These are phyloP conservation scores for Dalbergia cultrata DNA, from an alignment of 306 rosid species.

Conservation along the genomic window DNA sequence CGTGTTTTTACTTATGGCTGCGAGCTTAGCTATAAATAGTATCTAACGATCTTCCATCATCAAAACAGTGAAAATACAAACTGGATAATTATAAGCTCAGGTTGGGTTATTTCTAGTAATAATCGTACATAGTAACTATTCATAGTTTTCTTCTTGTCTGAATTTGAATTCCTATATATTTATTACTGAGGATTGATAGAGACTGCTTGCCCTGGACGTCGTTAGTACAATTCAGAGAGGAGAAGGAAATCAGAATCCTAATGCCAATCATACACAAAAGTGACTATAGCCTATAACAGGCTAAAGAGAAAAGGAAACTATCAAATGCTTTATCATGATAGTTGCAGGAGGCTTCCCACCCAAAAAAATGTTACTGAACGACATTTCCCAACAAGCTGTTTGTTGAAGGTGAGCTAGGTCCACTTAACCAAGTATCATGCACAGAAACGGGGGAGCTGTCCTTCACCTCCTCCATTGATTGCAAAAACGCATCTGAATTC, in stretches of 20 bases:
- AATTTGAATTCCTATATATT: background rate
- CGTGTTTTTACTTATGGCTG: background rate
- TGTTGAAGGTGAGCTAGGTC: slow-evolving; percentile 87
- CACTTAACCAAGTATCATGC: slow-evolving; percentile 87
- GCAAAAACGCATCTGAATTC: slow-evolving; percentile 46
- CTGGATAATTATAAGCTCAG: background rate
- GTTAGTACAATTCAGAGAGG: background rate
- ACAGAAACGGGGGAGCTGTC: slow-evolving; percentile 89
- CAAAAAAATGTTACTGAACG: slow-evolving; percentile 51
- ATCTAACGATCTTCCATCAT: slow-evolving; percentile 4
- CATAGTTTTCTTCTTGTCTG: background rate
- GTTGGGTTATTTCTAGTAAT: slow-evolving; percentile 4
- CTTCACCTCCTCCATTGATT: slow-evolving; percentile 57
- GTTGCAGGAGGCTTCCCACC: slow-evolving; percentile 10
- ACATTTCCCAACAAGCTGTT: slow-evolving; percentile 81
- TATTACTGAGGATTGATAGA: background rate
- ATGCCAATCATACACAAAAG: background rate
- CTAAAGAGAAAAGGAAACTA: no score
- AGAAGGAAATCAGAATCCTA: slow-evolving; percentile 19
- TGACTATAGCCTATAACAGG: no score
- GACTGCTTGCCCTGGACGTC: background rate
- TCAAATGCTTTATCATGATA: background rate
- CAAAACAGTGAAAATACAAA: background rate
- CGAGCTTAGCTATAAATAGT: background rate
- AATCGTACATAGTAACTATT: background rate